These are phyloP conservation scores for Hypomontagnella monticulosa DNA, from an alignment of 495 filamentous ascomycete species.

Conservation along the genomic window DNA sequence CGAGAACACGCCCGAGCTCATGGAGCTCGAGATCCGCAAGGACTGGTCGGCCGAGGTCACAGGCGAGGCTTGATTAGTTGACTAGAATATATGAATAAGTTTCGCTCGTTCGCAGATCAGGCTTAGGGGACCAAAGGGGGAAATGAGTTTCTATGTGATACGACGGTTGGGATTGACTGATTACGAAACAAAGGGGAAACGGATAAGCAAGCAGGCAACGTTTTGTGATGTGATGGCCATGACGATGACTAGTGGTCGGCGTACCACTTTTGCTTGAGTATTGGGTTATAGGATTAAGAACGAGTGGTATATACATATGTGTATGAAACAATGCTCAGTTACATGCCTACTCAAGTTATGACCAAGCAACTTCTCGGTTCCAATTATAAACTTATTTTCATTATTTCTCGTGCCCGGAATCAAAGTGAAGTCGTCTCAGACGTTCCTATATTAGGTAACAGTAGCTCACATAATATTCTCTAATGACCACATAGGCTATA, in stretches of 20 bases:
- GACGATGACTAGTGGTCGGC: conserved; percentile 27
- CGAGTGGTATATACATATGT: not conserved
- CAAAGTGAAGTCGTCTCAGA: too few relatives aligned
- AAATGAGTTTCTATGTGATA: not conserved
- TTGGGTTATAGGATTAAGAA: conserved; percentile 11
- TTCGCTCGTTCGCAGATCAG: not conserved
- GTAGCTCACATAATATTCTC: too few relatives aligned
- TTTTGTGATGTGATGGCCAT: not conserved
- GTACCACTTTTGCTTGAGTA: conserved; percentile 13
- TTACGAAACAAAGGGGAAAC: not conserved
- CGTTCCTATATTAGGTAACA: too few relatives aligned
- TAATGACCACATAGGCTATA: too few relatives aligned
- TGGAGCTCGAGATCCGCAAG: conserved; percentile 66
- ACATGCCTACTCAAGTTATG: not conserved
- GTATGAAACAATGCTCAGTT: conserved; percentile 3
- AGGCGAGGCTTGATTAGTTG: conserved; percentile 21
- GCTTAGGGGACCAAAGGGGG: not conserved
- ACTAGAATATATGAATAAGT: not conserved
- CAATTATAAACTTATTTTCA: not conserved
- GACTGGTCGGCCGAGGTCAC: conserved; percentile 65
- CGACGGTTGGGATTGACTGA: conserved; percentile 11
- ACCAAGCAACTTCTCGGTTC: not conserved
- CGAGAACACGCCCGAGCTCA: conserved; percentile 64
- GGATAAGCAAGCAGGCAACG: conserved; percentile 1
- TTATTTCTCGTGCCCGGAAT: too few relatives aligned